phyloP scores from a whole-genome alignment of 176 grass and related monocot species.

The Phoenix roebelenii region DNA sequence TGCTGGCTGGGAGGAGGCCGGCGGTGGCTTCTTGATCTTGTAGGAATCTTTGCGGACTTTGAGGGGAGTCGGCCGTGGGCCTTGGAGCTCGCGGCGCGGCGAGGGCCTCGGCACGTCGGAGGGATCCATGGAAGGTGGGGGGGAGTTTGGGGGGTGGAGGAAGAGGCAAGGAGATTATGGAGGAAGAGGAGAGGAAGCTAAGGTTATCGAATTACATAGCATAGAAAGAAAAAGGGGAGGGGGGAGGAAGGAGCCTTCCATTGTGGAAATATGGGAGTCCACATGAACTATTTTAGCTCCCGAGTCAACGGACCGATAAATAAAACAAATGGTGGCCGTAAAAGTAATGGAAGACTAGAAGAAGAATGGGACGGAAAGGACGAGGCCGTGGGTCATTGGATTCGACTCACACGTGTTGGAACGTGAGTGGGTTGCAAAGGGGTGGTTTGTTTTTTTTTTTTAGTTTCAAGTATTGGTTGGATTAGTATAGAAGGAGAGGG shows the following conservation, averaged over 20 bases:
- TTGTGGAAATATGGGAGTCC: not conserved
- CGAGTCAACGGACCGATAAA: not conserved
- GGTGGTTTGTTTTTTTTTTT: no score
- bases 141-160: not conserved
- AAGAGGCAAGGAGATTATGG: not conserved
- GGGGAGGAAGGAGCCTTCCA: no score
- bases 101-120: slow-evolving; percentile 14
- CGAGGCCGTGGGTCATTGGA: no score
- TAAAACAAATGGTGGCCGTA: not conserved
- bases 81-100: slow-evolving; percentile 61
- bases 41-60: slow-evolving; percentile 56
- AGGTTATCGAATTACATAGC: no score
- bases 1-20: slow-evolving; percentile 1
- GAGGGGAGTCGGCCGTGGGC: slow-evolving; percentile 59
- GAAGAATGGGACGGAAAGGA: no score
- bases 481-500: no score
- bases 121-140: not conserved
- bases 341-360: no score
- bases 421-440: no score
- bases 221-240: no score
- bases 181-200: no score
- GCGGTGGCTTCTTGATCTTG: slow-evolving; percentile 77
- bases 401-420: no score
- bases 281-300: not conserved
- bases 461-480: no score